Evolutionary conservation across 2,329 filamentous ascomycete genomes (phyloP).

Genomic region (Zelopaecilomyces penicillatus): DNA sequence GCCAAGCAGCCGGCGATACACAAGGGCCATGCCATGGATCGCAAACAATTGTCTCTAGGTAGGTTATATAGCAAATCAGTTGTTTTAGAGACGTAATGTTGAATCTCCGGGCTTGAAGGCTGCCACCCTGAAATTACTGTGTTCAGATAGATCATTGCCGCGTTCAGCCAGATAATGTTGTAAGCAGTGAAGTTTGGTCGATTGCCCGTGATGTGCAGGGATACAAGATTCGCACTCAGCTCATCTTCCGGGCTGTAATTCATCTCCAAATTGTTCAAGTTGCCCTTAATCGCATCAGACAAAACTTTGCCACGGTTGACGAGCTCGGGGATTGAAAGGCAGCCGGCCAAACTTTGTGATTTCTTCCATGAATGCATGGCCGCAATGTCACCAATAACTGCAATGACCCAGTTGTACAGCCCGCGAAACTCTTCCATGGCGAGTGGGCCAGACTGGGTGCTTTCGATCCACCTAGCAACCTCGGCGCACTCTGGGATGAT

Average conservation of each 20-base stretch:
- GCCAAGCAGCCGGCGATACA: conserved; percentile 35
- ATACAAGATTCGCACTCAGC: conserved; percentile 6
- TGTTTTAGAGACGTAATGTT: conserved; percentile 22
- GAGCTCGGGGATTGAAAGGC: conserved; percentile 38
- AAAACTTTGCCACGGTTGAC: conserved; percentile 35
- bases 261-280: conserved; percentile 22
- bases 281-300: conserved; percentile 26
- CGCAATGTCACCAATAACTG: conserved; percentile 46
- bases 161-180: conserved; percentile 40
- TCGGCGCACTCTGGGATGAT: conserved; percentile 27
- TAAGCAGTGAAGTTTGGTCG: conserved; percentile 17
- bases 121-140: conserved; percentile 45
- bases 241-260: background rate
- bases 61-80: conserved; percentile 26
- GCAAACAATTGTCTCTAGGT: conserved; percentile 22
- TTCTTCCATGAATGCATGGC: conserved; percentile 49
- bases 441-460: conserved; percentile 21
- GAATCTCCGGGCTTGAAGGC: conserved; percentile 34
- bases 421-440: conserved; percentile 45
- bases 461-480: conserved; percentile 9
- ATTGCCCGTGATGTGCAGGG: conserved; percentile 11
- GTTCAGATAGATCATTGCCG: conserved; percentile 37
- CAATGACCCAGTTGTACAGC: conserved; percentile 48
- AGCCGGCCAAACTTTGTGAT: conserved; percentile 31
- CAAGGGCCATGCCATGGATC: conserved; percentile 32